phyloP scores from a whole-genome alignment of 2,329 filamentous ascomycete species.

The Alternaria infectoria region DNA sequence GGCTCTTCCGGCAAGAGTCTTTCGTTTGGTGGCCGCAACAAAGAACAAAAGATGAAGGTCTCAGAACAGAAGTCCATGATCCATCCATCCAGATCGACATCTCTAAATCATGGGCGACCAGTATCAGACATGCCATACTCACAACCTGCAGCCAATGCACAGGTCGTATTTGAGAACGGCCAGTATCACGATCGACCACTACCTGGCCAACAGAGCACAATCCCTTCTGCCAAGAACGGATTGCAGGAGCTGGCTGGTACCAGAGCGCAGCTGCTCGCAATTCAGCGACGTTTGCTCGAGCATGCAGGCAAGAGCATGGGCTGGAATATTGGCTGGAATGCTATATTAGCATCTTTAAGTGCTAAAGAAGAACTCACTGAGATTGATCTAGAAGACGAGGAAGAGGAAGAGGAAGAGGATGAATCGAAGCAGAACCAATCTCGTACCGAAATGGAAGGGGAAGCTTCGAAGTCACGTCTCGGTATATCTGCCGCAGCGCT shows the following conservation, averaged over 20 bases:
- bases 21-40: conserved; percentile 54
- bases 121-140: conserved; percentile 43
- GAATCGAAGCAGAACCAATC: conserved; percentile 1
- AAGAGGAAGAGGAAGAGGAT: conserved; percentile 27
- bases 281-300: conserved; percentile 81
- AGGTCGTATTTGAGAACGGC: conserved; percentile 49
- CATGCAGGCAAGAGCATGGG: conserved; percentile 72
- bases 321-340: conserved; percentile 79
- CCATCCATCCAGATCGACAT: conserved; percentile 70
- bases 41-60: conserved; percentile 68
- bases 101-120: conserved; percentile 55
- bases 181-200: conserved; percentile 41
- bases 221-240: conserved; percentile 58
- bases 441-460: neutral
- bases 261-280: conserved; percentile 79
- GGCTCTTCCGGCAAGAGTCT: conserved; percentile 55
- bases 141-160: conserved; percentile 31
- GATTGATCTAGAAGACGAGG: conserved; percentile 42
- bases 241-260: conserved; percentile 82
- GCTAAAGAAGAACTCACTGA: conserved; percentile 44
- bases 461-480: conserved; percentile 19
- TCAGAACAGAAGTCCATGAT: conserved; percentile 74
- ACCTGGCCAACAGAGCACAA: conserved; percentile 25
- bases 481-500: conserved; percentile 43
- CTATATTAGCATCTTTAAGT: conserved; percentile 35